Conservation (phyloP, 2,329 filamentous ascomycete genomes). For the Phialophora macrospora region DNA sequence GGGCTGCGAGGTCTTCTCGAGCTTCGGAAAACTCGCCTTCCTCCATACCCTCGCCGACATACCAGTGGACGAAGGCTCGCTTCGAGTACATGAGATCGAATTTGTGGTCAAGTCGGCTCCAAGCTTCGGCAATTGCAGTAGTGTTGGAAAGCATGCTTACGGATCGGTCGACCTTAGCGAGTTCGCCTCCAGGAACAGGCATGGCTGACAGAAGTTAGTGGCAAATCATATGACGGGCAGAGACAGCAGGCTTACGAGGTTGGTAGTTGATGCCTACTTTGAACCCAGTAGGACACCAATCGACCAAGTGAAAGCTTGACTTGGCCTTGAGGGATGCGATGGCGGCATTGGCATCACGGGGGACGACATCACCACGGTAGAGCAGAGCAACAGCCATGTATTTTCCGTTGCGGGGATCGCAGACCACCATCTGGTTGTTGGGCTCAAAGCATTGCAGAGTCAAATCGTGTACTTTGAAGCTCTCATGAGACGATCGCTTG, state of each 20-base stretch:
- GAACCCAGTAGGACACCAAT: conserved; percentile 72
- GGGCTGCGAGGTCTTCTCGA: conserved; percentile 80
- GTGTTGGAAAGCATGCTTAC: conserved; percentile 71
- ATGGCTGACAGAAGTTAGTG: conserved; percentile 43
- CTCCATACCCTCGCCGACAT: conserved; percentile 89
- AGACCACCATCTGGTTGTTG: conserved; percentile 73
- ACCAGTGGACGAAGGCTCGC: conserved; percentile 73
- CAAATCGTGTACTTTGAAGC: conserved; percentile 80
- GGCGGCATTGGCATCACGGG: conserved; percentile 64
- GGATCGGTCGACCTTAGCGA: conserved; percentile 59
- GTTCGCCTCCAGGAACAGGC: conserved; percentile 58
- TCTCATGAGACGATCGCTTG: conserved; percentile 80
- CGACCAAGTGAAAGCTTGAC: conserved; percentile 67
- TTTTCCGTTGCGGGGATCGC: conserved; percentile 68
- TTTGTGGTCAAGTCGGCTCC: conserved; percentile 68
- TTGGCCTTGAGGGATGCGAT: conserved; percentile 68
- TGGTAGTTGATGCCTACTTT: conserved; percentile 72
- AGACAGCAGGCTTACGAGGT: conserved; percentile 47
- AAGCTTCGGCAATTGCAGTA: conserved; percentile 69
- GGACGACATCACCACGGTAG: conserved; percentile 69
- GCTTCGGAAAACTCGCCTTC: conserved; percentile 89
- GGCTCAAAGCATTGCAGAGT: conserved; percentile 71
- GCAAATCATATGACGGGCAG: not conserved
- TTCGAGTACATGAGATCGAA: conserved; percentile 74
- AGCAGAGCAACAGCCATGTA: conserved; percentile 71